Evolutionary conservation across 116 monocot species (phyloP).

Genomic region (Zostera marina): DNA sequence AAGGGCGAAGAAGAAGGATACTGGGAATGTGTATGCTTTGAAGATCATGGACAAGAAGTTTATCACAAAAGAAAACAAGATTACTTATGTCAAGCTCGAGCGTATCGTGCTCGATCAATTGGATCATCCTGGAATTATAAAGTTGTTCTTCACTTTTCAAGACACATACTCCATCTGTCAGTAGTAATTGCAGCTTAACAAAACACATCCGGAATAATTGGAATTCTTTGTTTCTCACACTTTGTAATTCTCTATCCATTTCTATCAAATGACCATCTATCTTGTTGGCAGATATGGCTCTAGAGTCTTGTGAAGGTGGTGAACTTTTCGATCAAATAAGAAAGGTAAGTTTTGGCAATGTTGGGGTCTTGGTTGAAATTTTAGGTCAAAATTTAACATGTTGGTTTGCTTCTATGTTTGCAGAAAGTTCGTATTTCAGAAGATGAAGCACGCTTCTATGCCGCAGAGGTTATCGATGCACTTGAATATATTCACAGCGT

Average conservation of each 20-base stretch:
- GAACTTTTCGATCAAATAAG: constrained; percentile 96
- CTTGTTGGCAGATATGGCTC: constrained; percentile 60
- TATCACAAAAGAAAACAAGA: constrained; percentile 96
- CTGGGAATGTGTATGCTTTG: constrained; percentile 77
- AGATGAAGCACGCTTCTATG: constrained; percentile 94
- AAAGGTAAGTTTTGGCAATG: constrained; percentile 31
- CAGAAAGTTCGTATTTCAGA: constrained; percentile 85
- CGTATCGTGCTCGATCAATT: constrained; percentile 93
- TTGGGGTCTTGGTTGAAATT: too few relatives aligned
- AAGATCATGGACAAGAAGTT: constrained; percentile 99
- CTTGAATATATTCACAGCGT: constrained; percentile 80
- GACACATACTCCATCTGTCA: constrained; percentile 85
- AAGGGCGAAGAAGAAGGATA: constrained; percentile 85
- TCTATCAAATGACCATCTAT: background rate
- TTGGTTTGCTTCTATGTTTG: background rate
- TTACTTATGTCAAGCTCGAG: constrained; percentile 76
- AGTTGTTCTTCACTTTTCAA: constrained; percentile 88
- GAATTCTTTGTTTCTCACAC: background rate
- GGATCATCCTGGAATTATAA: constrained; percentile 91
- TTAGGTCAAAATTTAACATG: background rate
- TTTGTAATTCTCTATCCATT: background rate
- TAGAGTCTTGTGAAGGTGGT: constrained; percentile 97
- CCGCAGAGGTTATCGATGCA: constrained; percentile 87
- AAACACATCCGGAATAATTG: too few relatives aligned
- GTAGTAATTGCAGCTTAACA: constrained; percentile 1